Conservation (phyloP, 2,329 filamentous ascomycete genomes). For the Ophiostoma sp. region DNA sequence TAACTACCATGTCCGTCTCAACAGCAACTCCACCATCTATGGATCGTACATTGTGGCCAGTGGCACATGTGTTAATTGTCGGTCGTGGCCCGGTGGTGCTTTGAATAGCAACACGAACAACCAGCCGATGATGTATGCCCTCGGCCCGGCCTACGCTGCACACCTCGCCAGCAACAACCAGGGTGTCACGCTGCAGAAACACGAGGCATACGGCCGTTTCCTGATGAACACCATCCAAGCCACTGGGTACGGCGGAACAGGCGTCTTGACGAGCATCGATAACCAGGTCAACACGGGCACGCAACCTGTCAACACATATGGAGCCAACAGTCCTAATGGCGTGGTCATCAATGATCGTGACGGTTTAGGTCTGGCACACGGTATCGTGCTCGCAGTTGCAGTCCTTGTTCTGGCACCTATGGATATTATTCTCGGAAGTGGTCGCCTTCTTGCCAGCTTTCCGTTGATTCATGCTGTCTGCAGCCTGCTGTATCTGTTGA, state of each 20-base stretch:
- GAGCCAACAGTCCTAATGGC: constrained; percentile 12
- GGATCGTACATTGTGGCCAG: constrained; percentile 30
- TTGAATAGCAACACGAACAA: constrained; percentile 12
- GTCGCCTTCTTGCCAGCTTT: constrained; percentile 23
- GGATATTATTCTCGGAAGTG: constrained; percentile 31
- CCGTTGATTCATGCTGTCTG: constrained; percentile 30
- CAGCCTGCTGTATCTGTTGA: constrained; percentile 28
- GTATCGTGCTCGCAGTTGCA: constrained; percentile 31
- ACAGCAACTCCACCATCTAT: constrained; percentile 27
- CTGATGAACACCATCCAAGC: constrained; percentile 29
- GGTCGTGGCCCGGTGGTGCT: constrained; percentile 21
- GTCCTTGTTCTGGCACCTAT: constrained; percentile 33
- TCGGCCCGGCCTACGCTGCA: constrained; percentile 29
- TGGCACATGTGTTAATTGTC: constrained; percentile 33
- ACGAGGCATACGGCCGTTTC: constrained; percentile 33
- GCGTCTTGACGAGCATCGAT: constrained; percentile 21
- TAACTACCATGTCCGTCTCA: constrained; percentile 26
- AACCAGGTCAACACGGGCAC: constrained; percentile 20
- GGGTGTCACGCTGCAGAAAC: constrained; percentile 30
- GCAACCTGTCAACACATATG: constrained; percentile 6
- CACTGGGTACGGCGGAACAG: constrained; percentile 28
- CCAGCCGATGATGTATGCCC: constrained; percentile 34
- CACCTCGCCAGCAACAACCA: constrained; percentile 28
- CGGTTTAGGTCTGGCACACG: constrained; percentile 32
- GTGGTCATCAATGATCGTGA: constrained; percentile 23